Evolutionary conservation across 495 filamentous ascomycete genomes (phyloP).

Genomic region (Sabuloglossum arenarium): DNA sequence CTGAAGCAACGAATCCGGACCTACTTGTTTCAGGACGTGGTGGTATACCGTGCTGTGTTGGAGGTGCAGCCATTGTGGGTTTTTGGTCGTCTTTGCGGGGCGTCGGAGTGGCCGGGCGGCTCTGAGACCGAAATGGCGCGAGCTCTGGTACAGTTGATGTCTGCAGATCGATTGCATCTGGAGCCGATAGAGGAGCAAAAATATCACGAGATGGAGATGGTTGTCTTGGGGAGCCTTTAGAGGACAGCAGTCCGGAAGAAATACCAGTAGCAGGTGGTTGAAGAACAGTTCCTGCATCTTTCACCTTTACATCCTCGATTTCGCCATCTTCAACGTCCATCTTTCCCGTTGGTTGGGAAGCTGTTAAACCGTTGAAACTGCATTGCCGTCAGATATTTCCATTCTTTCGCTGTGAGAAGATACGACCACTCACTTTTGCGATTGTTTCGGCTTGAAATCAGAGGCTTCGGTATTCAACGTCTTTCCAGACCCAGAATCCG

Average conservation of each 20-base stretch:
- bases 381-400: constrained; percentile 6
- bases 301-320: constrained; percentile 13
- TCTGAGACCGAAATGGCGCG: neutral
- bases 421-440: constrained; percentile 21
- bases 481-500: constrained; percentile 18
- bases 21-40: neutral
- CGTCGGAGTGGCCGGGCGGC: neutral
- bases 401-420: neutral
- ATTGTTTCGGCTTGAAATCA: constrained; percentile 24
- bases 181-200: neutral
- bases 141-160: neutral
- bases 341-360: constrained; percentile 15
- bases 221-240: neutral
- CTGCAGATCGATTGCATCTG: neutral
- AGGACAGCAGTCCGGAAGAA: neutral
- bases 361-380: constrained; percentile 17
- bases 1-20: neutral
- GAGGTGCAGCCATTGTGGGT: neutral
- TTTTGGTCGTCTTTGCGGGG: neutral
- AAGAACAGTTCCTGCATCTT: neutral
- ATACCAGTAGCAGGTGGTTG: neutral
- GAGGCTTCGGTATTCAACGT: constrained; percentile 25
- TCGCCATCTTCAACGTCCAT: constrained; percentile 34
- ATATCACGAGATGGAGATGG: neutral
- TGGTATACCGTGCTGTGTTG: neutral